Evolutionary conservation across 345 rosid species (phyloP).

Genomic region (Sonneratia caseolaris): DNA sequence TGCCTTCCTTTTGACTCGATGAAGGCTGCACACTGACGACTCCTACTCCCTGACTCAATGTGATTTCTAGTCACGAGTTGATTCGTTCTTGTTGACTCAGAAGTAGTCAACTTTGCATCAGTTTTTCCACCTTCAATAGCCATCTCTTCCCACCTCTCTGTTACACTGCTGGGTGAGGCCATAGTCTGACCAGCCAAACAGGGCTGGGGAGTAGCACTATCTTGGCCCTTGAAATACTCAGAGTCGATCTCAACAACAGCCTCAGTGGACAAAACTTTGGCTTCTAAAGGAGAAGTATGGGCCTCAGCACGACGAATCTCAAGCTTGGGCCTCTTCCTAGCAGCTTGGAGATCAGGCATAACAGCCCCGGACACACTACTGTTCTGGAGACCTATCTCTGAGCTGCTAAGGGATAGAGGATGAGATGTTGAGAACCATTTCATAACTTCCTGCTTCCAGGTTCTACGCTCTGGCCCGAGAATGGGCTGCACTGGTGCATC

Average conservation of each 20-base stretch:
- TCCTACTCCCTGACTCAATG: conserved; percentile 50
- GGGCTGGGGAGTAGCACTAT: conserved; percentile 1
- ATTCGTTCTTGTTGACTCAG: conserved; percentile 26
- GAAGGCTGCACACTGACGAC: conserved; percentile 80
- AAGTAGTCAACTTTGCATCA: conserved; percentile 23
- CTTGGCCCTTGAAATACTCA: conserved; percentile 34
- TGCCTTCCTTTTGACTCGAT: conserved; percentile 92
- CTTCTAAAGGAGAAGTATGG: conserved; percentile 47
- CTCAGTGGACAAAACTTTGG: conserved; percentile 26
- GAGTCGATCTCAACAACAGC: conserved; percentile 43
- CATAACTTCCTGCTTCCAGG: conserved; percentile 91
- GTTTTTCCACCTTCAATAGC: conserved; percentile 49
- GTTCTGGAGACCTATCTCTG: conserved; percentile 32
- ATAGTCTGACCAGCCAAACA: conserved; percentile 6
- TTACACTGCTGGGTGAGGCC: conserved; percentile 24
- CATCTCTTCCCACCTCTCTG: conserved; percentile 62
- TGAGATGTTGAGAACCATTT: conserved; percentile 71
- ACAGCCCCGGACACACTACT: conserved; percentile 33
- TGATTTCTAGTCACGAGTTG: conserved; percentile 30
- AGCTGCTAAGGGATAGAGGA: conserved; percentile 21
- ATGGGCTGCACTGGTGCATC: conserved; percentile 55
- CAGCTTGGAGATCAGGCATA: conserved; percentile 36
- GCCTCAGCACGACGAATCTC: conserved; percentile 89
- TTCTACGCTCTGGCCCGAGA: conserved; percentile 86
- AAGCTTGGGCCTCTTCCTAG: conserved; percentile 80